These are phyloP conservation scores for Mucor racemosus DNA, from an alignment of 371 early-diverging fungal genomes.

Conservation along the genomic window DNA sequence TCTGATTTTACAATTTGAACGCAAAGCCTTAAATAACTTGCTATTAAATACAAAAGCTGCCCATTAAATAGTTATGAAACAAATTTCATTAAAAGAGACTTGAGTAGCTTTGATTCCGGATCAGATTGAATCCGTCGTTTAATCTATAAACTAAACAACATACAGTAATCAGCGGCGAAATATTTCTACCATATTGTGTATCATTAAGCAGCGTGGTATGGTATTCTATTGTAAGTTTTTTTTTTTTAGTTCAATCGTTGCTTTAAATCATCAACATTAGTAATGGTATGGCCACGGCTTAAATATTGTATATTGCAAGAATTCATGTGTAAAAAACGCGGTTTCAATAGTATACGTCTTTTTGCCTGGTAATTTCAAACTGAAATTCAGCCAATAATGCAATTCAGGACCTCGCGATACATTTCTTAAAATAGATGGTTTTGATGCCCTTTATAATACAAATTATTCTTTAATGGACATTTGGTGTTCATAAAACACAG, in stretches of 20 bases:
- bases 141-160: background rate
- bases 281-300: background rate
- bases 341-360: background rate
- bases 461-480: background rate
- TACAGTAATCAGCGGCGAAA: background rate
- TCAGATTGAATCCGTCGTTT: too few species aligned
- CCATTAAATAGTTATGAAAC: background rate
- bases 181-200: constrained; percentile 5
- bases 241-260: background rate
- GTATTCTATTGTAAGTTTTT: too few species aligned
- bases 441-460: background rate
- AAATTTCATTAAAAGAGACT: background rate
- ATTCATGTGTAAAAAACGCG: background rate
- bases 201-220: background rate
- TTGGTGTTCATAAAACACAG: background rate
- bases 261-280: background rate
- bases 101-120: too few species aligned
- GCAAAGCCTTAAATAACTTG: background rate
- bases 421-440: constrained; percentile 6
- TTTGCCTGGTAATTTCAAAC: background rate
- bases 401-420: background rate
- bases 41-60: background rate
- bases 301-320: background rate
- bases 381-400: background rate
- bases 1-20: background rate